phyloP scores from a whole-genome alignment of 192 early-diverging fungal genomes.

The Glomus cerebriforme region DNA sequence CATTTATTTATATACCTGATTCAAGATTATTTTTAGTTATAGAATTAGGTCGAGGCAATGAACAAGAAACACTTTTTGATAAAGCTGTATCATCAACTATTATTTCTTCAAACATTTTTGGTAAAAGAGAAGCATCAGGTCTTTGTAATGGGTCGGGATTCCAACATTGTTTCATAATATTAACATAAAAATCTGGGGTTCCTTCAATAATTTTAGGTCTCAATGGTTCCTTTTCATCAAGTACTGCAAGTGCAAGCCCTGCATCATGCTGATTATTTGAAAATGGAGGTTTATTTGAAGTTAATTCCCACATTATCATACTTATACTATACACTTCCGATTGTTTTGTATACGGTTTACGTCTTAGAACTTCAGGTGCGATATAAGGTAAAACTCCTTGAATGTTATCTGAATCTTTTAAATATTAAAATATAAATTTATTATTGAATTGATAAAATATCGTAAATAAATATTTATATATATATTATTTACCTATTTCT shows the following conservation, averaged over 20 bases:
- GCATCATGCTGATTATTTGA: neutral
- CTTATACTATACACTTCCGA: slow-evolving; percentile 45
- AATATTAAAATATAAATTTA: neutral
- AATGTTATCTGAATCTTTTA: neutral
- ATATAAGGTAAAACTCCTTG: slow-evolving; percentile 46
- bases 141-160: neutral
- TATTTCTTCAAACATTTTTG: slow-evolving; percentile 29
- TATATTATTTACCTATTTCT: slow-evolving; percentile 32
- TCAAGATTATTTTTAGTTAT: too few relatives aligned
- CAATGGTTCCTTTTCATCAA: neutral
- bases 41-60: too few relatives aligned
- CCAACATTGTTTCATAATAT: slow-evolving; percentile 16
- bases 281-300: slow-evolving; percentile 39
- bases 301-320: slow-evolving; percentile 50
- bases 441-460: neutral
- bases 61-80: too few relatives aligned
- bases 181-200: neutral
- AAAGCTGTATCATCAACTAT: neutral
- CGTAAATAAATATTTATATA: neutral
- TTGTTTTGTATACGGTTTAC: slow-evolving; percentile 36
- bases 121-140: slow-evolving; percentile 34
- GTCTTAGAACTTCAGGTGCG: slow-evolving; percentile 41
- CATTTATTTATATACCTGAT: too few relatives aligned
- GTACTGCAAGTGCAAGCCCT: neutral
- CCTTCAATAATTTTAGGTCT: neutral